Evolutionary conservation across 345 rosid species (phyloP), one percentile per base, ranked within the genome.

Genomic region (Linum trigynum): DNA sequence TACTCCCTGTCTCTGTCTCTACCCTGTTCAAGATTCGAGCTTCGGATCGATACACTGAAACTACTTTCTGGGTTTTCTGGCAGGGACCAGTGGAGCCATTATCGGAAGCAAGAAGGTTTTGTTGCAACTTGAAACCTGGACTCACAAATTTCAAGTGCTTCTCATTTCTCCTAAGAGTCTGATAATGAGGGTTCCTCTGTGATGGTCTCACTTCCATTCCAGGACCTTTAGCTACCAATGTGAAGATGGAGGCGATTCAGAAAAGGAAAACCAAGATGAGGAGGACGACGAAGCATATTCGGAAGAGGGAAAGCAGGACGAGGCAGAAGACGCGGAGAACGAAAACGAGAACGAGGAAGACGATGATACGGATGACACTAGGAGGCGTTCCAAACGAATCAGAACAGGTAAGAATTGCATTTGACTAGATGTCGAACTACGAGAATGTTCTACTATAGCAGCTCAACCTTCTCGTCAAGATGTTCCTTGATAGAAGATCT

Each of bases 31-130:
- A 2, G 59, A 32, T 38, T 12, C 32, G 42, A 12, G 0, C 65
- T 36, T 8, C 3, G 23, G 32, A 15, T 39, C 6, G 36, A 63
- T 14, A 11, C 23, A 23, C 32, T 23, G 32, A 23, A 23, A 23
- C 32, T 23, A 23, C 32, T 23, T 23, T 23, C 32, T 23, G 32
- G 32, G 32, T 23, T 23, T 60, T 58, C 42, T 74, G 42, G 69
- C 85, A 87, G 95, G 39, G 70, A 17, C 72, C 62, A 17, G 23
- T 73, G 15, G 83, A 72, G 57, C 78, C 75, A 41, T 57, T 74
- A 73, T 78, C 53, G 60, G 32, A 23, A 23, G 32, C 32, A 23
- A 23, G 32, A 23, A 23, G 32, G 32, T 23, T 23, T 23, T 23
- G 32, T 23, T 23, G 32, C 32, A 23, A 23, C 32, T 23, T 23